Evolutionary conservation across 352 stramenopile genomes (phyloP), one percentile per base, ranked within the genome.

Genomic region (Aphanomyces astaci): DNA sequence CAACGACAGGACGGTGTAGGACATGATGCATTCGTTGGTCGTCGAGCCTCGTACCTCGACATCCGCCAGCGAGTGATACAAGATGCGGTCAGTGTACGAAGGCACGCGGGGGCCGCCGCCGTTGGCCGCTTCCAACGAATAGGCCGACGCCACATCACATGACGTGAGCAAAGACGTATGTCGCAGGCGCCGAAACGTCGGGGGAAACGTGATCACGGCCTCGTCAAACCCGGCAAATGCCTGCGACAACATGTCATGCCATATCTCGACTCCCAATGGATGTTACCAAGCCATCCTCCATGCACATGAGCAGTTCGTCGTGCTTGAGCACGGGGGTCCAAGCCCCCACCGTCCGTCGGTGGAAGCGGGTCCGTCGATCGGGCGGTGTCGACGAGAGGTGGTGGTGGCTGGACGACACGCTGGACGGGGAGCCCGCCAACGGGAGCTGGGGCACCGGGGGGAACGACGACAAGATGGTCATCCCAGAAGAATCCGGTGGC

Each of bases 11-110:
- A n/a, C n/a, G n/a, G n/a, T n/a, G n/a, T n/a, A n/a, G n/a, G n/a
- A n/a, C n/a, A n/a, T n/a, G n/a, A n/a, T n/a, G n/a, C n/a, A n/a
- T n/a, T n/a, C n/a, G n/a, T n/a, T n/a, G n/a, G n/a, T n/a, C n/a
- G n/a, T n/a, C n/a, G n/a, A n/a, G n/a, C n/a, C n/a, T n/a, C n/a
- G n/a, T n/a, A n/a, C 62, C 43, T 46, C 49, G 25, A 68, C 22
- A 1, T 68, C 81, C 0, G 76, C 69, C 2, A 96, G 75, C 15
- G 88, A 92, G 40, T 81, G 77, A 31, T 88, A 82, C 17, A 97
- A 71, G 22, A 97, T 81, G 31, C 89, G 82, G 63, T 97, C 88
- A 7, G 89, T 97, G 76, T 95, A 97, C 1, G 87, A 96, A 5
- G 89, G 89, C n/a, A 94, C 81, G 27, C 88, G 85, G 28, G 80